Percentiles rank a stretch among this genome's conserved stretches.
Evolutionary conservation across 257 asterid genomes (phyloP).

Genomic region (Solanum lycopersicoides): DNA sequence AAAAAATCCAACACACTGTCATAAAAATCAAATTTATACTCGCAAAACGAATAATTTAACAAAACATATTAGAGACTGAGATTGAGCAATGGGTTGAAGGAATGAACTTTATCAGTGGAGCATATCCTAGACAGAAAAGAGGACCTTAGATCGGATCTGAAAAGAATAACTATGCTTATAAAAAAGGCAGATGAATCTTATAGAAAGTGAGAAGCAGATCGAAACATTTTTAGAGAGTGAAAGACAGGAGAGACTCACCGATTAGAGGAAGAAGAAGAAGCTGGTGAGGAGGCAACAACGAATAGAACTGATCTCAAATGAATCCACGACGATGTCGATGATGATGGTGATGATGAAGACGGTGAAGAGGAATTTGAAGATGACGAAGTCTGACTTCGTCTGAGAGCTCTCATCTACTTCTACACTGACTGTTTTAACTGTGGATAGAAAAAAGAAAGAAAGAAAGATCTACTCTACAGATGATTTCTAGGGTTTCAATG

Average conservation of each 20-base stretch:
- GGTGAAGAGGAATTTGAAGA: slow-evolving; percentile 68
- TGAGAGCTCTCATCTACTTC: slow-evolving; percentile 83
- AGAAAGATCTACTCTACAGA: slow-evolving; percentile 1
- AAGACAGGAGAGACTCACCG: slow-evolving; percentile 54
- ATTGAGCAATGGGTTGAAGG: background rate
- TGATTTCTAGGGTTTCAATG: slow-evolving; percentile 39
- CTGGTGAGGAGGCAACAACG: slow-evolving; percentile 76
- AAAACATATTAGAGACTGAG: background rate
- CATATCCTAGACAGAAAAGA: background rate
- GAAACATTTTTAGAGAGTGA: slow-evolving; percentile 2
- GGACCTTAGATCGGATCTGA: slow-evolving; percentile 1
- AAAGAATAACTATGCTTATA: background rate
- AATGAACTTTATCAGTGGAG: background rate
- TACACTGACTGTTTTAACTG: slow-evolving; percentile 7
- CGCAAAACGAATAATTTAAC: background rate
- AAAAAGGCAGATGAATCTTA: background rate
- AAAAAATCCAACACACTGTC: background rate
- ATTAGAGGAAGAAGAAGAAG: slow-evolving; percentile 59
- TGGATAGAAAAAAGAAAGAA: background rate
- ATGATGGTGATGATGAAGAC: slow-evolving; percentile 57
- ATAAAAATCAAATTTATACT: background rate
- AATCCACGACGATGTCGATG: slow-evolving; percentile 73
- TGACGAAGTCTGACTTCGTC: slow-evolving; percentile 80
- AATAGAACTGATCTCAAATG: slow-evolving; percentile 90
- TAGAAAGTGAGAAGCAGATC: background rate